Evolutionary conservation across 2,329 filamentous ascomycete species (phyloP).

Genomic region (Fusarium multiceps): DNA sequence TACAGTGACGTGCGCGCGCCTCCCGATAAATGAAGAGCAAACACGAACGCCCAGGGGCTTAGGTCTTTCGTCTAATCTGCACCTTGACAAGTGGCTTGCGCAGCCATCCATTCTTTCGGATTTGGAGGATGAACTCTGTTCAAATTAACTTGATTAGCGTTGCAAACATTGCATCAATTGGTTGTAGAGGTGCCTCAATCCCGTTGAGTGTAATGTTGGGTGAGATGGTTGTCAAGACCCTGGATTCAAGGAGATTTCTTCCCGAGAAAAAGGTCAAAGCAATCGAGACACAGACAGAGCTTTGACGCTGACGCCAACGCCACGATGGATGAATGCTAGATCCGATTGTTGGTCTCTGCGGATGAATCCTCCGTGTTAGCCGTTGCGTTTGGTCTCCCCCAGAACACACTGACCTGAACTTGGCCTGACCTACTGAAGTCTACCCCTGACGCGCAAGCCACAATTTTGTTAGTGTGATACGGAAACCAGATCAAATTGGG

Average conservation of each 20-base stretch:
- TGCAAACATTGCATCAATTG: neutral
- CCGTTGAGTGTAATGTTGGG: too few relatives aligned
- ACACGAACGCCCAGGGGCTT: neutral
- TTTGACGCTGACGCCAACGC: conserved; percentile 1
- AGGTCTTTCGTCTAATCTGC: neutral
- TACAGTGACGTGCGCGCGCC: too few relatives aligned
- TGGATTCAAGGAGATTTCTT: neutral
- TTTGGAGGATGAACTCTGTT: conserved; percentile 7
- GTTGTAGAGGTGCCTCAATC: neutral
- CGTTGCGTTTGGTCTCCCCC: conserved; percentile 12
- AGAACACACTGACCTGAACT: neutral
- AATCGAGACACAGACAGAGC: neutral
- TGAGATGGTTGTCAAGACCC: neutral
- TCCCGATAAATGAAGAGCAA: neutral
- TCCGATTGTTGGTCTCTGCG: neutral
- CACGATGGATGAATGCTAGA: conserved; percentile 3
- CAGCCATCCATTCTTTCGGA: neutral
- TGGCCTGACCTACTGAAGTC: neutral
- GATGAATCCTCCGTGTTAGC: neutral
- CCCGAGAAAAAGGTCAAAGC: neutral
- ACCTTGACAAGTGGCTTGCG: conserved; percentile 12
- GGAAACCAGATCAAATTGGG: neutral
- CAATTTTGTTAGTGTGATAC: neutral
- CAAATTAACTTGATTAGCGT: conserved; percentile 1
- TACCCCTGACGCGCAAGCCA: neutral